Evolutionary conservation across 2,329 filamentous ascomycete species (phyloP), one percentile per base, ranked within the genome.

Genomic region (Ophiostoma australiae): DNA sequence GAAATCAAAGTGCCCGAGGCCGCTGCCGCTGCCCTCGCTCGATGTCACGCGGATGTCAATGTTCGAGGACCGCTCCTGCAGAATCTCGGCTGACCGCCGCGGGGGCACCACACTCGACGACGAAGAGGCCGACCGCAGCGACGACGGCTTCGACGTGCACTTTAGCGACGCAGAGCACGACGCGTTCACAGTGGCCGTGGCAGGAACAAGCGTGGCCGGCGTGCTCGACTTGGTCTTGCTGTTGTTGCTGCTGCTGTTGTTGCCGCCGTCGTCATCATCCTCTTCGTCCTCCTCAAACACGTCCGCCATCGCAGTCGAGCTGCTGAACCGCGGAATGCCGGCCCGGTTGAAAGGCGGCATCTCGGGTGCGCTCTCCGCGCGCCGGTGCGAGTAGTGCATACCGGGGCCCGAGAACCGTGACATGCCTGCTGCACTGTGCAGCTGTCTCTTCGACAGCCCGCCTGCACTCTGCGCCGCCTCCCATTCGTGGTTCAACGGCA

Each of bases 281-380:
- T 92, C 90, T 74, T 93, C 91, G 37, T 94, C 91, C 75, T 94
- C 92, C 77, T 95, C 92, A 74, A 94, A 95, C 0, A 95, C 92
- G 77, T 94, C 92, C 0, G 90, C 91, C 91, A 95, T 94, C 0
- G 90, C 90, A 0, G 90, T 89, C 74, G 86, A 87, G 78, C 88
- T 90, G 55, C 85, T 86, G 69, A 89, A 89, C 20, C 87, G 84
- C 72, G 86, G 85, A 70, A 90, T 86, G 37, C 83, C 83, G n/a
- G 86, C 82, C 33, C 84, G 80, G 58, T 94, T 91, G 75, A 94
- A 94, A 0, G 91, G 89, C 15, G 87, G 88, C 79, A 94, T 86
- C 76, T 92, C 91, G 4, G 92, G 92, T 1, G 92, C 91, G 77
- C 91, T 94, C 77, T 94, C 91, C 1, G 91, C 88, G 72, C 92